Evolutionary conservation across 768 basidiomycete genomes (phyloP).

Genomic region (Boletus rex-veris): DNA sequence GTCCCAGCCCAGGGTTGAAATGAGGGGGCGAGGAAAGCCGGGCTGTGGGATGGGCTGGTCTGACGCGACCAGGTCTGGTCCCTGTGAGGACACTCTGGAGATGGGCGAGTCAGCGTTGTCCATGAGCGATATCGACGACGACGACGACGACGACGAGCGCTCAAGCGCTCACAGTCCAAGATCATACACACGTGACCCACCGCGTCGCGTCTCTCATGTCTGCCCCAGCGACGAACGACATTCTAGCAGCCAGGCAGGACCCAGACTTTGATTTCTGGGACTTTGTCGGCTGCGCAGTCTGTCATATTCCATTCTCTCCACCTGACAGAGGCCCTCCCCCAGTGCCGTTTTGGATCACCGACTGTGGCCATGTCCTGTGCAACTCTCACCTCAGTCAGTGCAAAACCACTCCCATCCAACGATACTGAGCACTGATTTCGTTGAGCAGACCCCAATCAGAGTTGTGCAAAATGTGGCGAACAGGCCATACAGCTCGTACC

Average conservation of each 20-base stretch:
- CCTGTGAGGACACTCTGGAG: constrained; percentile 8
- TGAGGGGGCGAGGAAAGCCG: constrained; percentile 4
- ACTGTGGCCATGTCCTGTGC: constrained; percentile 84
- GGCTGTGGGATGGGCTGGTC: neutral
- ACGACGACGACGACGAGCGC: neutral
- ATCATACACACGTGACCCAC: constrained; percentile 14
- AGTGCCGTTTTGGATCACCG: constrained; percentile 84
- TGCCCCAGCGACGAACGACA: constrained; percentile 8
- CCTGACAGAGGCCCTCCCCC: constrained; percentile 47
- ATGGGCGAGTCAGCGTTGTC: neutral
- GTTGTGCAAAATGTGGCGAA: constrained; percentile 66
- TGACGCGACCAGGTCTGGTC: neutral
- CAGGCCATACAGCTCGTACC: constrained; percentile 65
- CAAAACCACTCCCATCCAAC: neutral
- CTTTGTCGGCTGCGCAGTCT: constrained; percentile 67
- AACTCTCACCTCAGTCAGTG: constrained; percentile 77
- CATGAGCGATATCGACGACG: neutral
- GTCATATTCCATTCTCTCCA: constrained; percentile 61
- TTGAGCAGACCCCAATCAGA: constrained; percentile 62
- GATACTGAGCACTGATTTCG: neutral
- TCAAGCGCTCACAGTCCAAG: neutral
- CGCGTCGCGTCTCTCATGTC: constrained; percentile 21
- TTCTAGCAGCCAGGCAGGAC: neutral
- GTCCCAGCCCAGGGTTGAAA: constrained; percentile 52
- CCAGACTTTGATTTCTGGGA: constrained; percentile 71